Evolutionary conservation across 2,329 filamentous ascomycete genomes (phyloP).

Genomic region (Aspergillus caelatus): DNA sequence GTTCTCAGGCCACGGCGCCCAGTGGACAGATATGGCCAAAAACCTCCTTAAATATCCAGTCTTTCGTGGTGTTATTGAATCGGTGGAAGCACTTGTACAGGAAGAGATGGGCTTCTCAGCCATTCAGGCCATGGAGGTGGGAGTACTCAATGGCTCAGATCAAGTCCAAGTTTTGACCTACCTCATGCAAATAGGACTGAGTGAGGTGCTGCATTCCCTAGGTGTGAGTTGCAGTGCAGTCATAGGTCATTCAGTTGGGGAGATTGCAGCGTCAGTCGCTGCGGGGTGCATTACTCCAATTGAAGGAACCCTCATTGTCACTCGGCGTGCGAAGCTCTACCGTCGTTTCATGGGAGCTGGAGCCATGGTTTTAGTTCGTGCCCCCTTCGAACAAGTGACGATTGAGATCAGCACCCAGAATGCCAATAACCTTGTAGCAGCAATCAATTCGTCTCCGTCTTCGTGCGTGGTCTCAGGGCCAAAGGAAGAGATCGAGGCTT

Average conservation of each 20-base stretch:
- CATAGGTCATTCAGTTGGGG: slow-evolving; percentile 48
- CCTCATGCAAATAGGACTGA: slow-evolving; percentile 36
- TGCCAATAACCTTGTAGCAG: slow-evolving; percentile 1
- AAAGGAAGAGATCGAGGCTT: slow-evolving; percentile 7
- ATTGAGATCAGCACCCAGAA: not conserved
- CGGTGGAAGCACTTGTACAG: slow-evolving; percentile 29
- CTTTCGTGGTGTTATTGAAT: slow-evolving; percentile 24
- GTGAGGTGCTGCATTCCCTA: slow-evolving; percentile 33
- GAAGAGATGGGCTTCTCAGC: slow-evolving; percentile 18
- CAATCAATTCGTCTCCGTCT: slow-evolving; percentile 17
- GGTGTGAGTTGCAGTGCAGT: slow-evolving; percentile 35
- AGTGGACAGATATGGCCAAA: slow-evolving; percentile 46
- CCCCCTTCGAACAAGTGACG: not conserved
- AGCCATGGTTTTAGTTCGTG: slow-evolving; percentile 12
- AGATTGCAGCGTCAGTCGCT: slow-evolving; percentile 45
- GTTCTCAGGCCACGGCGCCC: slow-evolving; percentile 48
- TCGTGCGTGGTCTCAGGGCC: slow-evolving; percentile 17
- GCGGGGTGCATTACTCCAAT: slow-evolving; percentile 21
- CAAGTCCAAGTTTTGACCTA: slow-evolving; percentile 26
- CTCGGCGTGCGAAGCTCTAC: slow-evolving; percentile 37
- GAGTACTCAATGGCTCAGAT: slow-evolving; percentile 12
- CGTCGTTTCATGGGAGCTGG: slow-evolving; percentile 29
- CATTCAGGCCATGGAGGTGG: slow-evolving; percentile 2
- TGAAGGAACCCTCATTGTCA: slow-evolving; percentile 42
- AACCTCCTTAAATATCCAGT: slow-evolving; percentile 30